A percentile compares a stretch with the other conserved stretches of the same genome.
Evolutionary conservation across 1,284 basidiomycete species (phyloP).

Genomic region (Apiotrichum sp.): DNA sequence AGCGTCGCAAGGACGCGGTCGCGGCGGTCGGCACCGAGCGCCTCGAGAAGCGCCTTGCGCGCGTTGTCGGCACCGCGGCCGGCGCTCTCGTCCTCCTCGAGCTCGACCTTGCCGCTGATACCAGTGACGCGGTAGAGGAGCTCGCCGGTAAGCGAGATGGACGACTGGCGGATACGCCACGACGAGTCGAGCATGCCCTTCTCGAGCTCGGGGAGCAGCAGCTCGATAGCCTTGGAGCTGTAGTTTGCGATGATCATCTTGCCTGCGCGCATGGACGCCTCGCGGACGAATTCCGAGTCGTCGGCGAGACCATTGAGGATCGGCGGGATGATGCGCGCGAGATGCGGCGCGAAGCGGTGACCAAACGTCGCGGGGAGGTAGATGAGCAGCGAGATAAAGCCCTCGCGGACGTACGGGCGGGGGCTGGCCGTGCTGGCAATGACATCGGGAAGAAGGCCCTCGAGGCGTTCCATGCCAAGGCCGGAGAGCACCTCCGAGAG

Average conservation of each 20-base stretch:
- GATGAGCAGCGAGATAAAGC: slow-evolving; percentile 96
- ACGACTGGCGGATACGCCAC: slow-evolving; percentile 93
- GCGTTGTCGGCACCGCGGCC: slow-evolving; percentile 70
- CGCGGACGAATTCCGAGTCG: slow-evolving; percentile 85
- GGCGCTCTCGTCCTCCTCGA: slow-evolving; percentile 69
- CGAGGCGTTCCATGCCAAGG: slow-evolving; percentile 93
- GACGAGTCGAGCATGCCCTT: slow-evolving; percentile 88
- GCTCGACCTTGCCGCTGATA: slow-evolving; percentile 82
- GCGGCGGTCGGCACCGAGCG: slow-evolving; percentile 80
- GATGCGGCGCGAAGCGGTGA: slow-evolving; percentile 84
- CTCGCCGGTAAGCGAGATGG: slow-evolving; percentile 92
- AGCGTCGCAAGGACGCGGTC: slow-evolving; percentile 86
- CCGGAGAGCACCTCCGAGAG: slow-evolving; percentile 92
- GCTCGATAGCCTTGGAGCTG: slow-evolving; percentile 82
- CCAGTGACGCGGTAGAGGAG: slow-evolving; percentile 97
- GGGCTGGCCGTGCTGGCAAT: slow-evolving; percentile 86
- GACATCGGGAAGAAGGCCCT: slow-evolving; percentile 89
- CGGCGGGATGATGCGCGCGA: slow-evolving; percentile 88
- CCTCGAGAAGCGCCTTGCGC: slow-evolving; percentile 75
- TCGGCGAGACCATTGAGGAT: slow-evolving; percentile 91
- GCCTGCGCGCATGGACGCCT: slow-evolving; percentile 97
- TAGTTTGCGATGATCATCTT: slow-evolving; percentile 98
- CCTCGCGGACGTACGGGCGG: slow-evolving; percentile 87
- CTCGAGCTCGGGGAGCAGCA: slow-evolving; percentile 91
- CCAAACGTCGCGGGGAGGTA: slow-evolving; percentile 97